These are phyloP conservation scores for Tolypocladium cylindrosporum DNA, from an alignment of 2,329 filamentous ascomycete genomes.

Conservation along the genomic window DNA sequence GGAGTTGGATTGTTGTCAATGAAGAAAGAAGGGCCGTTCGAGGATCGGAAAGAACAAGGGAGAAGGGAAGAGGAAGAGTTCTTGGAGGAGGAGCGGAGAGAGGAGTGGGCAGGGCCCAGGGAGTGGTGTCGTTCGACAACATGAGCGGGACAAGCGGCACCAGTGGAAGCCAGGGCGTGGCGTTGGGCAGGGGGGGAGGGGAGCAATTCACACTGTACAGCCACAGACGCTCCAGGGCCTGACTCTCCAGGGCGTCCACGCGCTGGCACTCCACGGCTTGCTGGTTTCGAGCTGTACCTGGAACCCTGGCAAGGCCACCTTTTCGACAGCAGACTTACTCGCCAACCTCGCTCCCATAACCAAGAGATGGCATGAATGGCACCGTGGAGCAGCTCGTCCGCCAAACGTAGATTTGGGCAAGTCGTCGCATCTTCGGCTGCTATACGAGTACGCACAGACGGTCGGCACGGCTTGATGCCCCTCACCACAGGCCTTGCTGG, in stretches of 20 bases:
- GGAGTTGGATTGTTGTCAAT: slow-evolving; percentile 18
- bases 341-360: background rate
- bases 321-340: background rate
- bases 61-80: slow-evolving; percentile 7
- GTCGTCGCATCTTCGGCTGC: background rate
- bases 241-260: background rate
- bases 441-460: no score
- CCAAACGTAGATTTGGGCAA: background rate
- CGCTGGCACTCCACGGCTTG: background rate
- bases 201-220: background rate
- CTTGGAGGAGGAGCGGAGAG: slow-evolving; percentile 1
- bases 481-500: no score
- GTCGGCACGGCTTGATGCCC: no score
- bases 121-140: background rate
- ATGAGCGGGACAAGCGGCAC: background rate
- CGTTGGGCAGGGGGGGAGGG: background rate
- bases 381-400: background rate
- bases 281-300: background rate
- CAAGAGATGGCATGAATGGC: background rate
- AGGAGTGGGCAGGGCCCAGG: background rate
- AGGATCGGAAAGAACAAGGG: slow-evolving; percentile 2
- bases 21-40: slow-evolving; percentile 12
- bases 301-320: background rate
- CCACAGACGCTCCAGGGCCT: no score
- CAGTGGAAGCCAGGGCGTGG: background rate